phyloP scores from a whole-genome alignment of 2,329 filamentous ascomycete species.

The Talaromyces atroroseus region DNA sequence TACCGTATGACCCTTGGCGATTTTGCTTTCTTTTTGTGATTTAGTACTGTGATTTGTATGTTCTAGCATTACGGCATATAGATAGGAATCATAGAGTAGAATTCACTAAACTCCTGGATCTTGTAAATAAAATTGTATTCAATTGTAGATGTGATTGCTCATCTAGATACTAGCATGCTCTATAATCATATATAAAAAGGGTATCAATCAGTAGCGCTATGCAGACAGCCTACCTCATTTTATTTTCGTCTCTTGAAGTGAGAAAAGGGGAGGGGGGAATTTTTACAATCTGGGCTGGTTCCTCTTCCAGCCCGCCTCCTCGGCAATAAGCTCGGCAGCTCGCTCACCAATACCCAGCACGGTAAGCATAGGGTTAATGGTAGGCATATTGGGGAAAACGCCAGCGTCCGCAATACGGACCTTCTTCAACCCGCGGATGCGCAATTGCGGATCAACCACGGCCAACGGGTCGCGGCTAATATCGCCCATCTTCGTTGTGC shows the following conservation, averaged over 20 bases:
- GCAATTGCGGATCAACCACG: slow-evolving; percentile 72
- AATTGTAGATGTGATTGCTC: too few species aligned
- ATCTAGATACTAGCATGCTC: not conserved
- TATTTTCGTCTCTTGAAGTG: not conserved
- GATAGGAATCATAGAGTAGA: too few species aligned
- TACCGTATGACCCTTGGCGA: not conserved
- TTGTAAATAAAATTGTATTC: too few species aligned
- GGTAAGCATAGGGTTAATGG: slow-evolving; percentile 86
- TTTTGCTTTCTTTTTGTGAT: not conserved
- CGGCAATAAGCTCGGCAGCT: slow-evolving; percentile 74
- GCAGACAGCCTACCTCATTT: not conserved
- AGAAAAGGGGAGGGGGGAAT: too few species aligned
- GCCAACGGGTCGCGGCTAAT: slow-evolving; percentile 61
- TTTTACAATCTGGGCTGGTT: slow-evolving; percentile 52
- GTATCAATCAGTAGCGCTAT: slow-evolving; percentile 3
- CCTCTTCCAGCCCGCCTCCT: slow-evolving; percentile 63
- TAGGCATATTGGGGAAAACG: slow-evolving; percentile 81
- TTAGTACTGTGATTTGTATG: not conserved
- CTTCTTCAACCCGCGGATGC: slow-evolving; percentile 65
- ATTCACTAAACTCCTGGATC: too few species aligned
- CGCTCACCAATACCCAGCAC: slow-evolving; percentile 79
- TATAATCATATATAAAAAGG: not conserved
- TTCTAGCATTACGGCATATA: not conserved
- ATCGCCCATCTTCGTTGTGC: slow-evolving; percentile 87
- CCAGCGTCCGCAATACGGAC: slow-evolving; percentile 80